Base-by-base conservation (phyloP, 148 eudicot genomes). In the Chenopodium album region DNA sequence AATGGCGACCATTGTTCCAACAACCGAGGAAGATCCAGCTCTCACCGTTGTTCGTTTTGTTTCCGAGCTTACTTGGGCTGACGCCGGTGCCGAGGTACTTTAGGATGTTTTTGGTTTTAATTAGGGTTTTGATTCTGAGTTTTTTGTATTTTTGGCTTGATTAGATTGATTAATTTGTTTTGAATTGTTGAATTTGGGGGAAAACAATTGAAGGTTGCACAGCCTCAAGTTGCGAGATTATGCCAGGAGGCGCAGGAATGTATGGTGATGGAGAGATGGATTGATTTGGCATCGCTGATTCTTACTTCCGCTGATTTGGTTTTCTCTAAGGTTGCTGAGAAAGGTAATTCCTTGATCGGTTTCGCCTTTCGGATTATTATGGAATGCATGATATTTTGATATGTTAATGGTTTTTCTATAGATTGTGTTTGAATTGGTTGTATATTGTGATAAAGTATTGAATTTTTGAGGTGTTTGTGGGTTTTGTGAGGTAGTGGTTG, bases 51-150 rank as follows among this genome's bases (percentile, higher is more conserved):
- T 92, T 50, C 93, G 98, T 12, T 95, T 92, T 82, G 89, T 93
- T 47, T 90, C 98, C 41, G 92, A 89, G 79, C 85, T 92, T 54
- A 85, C 99, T 13, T 93, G 98, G 97, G 97, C 97, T 63, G 99
- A 95, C 74, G 99, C 98, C 71, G 98, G 99, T 80, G 86, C 97
- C 44, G 99, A 95, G 92, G 99, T 93, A 78, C n/a, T n/a, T 64
- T 37, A 13, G 17, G 4, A 1, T 48, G 9, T 50, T 47, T 19
- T 7, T 16, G 78, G 22, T 56, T 56, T 17, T 4, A 17, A 56
- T 56, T 56, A 17, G 73, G 6, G 37, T 78, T 32, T 64, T 9
- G 66, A 22, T 59, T 59, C 7, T 19, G 63, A 19, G n/a, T 9
- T 28, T 10, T 32, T 2, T 31, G 52, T 16, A 19, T 2, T 8